These are phyloP conservation scores for Xerocomellus amylosporus DNA, from an alignment of 768 basidiomycete genomes.

Conservation along the genomic window DNA sequence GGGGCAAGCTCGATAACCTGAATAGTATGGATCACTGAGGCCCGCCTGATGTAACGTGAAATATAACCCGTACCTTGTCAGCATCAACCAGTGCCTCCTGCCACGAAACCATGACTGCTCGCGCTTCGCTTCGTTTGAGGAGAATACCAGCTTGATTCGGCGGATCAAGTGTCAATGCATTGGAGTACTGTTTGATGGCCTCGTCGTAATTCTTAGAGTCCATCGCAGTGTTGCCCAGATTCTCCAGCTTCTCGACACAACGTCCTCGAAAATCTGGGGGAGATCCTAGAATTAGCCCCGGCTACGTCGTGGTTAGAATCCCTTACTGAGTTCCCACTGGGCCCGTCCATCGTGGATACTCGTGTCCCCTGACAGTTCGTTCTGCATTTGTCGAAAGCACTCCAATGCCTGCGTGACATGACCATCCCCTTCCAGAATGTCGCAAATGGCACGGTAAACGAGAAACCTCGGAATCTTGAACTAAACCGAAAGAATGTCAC, in stretches of 20 bases:
- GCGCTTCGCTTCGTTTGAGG: not conserved
- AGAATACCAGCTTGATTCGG: not conserved
- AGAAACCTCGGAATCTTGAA: not conserved
- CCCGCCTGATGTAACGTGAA: too few species aligned
- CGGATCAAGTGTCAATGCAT: not conserved
- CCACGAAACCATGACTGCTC: not conserved
- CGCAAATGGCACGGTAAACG: not conserved
- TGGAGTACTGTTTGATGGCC: not conserved
- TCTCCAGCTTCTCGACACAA: not conserved
- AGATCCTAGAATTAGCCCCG: not conserved
- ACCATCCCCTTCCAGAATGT: not conserved
- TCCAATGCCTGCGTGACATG: not conserved
- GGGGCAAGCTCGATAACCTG: too few species aligned
- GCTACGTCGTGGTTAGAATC: not conserved
- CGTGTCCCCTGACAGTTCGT: not conserved
- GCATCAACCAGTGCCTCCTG: not conserved
- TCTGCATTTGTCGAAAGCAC: not conserved
- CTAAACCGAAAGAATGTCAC: not conserved
- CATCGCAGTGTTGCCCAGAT: not conserved
- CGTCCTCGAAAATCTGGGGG: not conserved
- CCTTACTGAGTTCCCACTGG: not conserved
- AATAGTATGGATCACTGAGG: too few species aligned
- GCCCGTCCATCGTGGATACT: not conserved
- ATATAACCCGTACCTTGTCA: not conserved
- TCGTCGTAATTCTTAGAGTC: not conserved